Evolutionary conservation across 116 monocot genomes (phyloP).

Genomic region (Trichopus zeylanicus): DNA sequence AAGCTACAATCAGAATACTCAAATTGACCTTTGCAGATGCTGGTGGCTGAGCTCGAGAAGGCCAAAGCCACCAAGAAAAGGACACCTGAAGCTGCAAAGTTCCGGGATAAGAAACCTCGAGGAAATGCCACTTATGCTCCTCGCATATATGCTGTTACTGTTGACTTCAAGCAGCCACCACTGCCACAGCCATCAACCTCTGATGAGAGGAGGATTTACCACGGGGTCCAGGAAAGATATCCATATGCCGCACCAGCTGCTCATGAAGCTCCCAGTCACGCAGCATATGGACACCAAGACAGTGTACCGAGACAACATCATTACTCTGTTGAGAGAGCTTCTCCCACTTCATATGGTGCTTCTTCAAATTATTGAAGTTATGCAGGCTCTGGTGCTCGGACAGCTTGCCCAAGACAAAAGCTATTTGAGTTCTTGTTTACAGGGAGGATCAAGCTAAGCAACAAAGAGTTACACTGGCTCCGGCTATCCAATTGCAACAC

Average conservation of each 20-base stretch:
- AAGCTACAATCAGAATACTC: slow-evolving; percentile 43
- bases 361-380: slow-evolving; percentile 6
- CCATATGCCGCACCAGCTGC: slow-evolving; percentile 9
- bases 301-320: slow-evolving; percentile 16
- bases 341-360: slow-evolving; percentile 4
- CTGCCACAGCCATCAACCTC: slow-evolving; percentile 4
- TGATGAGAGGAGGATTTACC: slow-evolving; percentile 12
- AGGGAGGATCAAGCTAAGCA: slow-evolving; percentile 3
- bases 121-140: not conserved
- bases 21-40: slow-evolving; percentile 21
- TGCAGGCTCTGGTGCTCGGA: not conserved
- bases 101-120: slow-evolving; percentile 22
- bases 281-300: slow-evolving; percentile 12
- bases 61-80: slow-evolving; percentile 30
- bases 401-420: not conserved
- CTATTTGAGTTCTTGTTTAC: slow-evolving; percentile 1
- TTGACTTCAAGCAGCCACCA: slow-evolving; percentile 6
- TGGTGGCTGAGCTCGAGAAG: slow-evolving; percentile 26
- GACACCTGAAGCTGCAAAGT: slow-evolving; percentile 7
- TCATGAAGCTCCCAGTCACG: slow-evolving; percentile 10
- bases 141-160: slow-evolving; percentile 1
- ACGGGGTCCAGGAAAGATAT: slow-evolving; percentile 20
- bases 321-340: slow-evolving; percentile 24
- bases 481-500: no score
- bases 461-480: no score